These are phyloP conservation scores for Liquidambar formosana DNA, from an alignment of 164 flowering plant species.

Conservation along the genomic window DNA sequence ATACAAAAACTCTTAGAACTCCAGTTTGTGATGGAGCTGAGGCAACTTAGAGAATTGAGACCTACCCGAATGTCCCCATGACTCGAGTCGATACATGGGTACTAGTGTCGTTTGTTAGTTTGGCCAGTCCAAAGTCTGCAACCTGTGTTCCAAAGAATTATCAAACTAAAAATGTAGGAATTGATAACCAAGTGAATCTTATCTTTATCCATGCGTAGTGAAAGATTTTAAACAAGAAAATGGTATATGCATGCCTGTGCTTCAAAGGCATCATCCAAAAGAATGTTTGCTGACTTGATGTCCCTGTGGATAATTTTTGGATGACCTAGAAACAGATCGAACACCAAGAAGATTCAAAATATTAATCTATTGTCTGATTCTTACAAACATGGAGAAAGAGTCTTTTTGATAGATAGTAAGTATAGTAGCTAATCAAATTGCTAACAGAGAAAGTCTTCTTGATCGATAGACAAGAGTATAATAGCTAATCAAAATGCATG, in stretches of 20 bases:
- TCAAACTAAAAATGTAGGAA: conserved; percentile 3
- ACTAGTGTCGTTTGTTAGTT: conserved; percentile 44
- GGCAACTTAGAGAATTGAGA: conserved; percentile 1
- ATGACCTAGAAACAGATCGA: conserved; percentile 46
- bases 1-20: too few species aligned
- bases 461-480: neutral
- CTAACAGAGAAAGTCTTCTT: too few species aligned
- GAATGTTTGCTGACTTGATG: conserved; percentile 79
- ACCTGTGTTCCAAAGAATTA: conserved; percentile 38
- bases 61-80: conserved; percentile 90
- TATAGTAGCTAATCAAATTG: too few species aligned
- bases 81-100: conserved; percentile 78
- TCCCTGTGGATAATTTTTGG: conserved; percentile 85
- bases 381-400: neutral
- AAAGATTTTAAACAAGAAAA: neutral
- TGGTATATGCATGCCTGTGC: conserved; percentile 50
- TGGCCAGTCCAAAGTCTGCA: conserved; percentile 86
- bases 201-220: neutral
- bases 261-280: conserved; percentile 62
- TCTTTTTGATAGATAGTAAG: too few species aligned
- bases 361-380: neutral
- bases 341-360: neutral
- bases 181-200: neutral
- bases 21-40: neutral
- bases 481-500: neutral